Evolutionary conservation across 192 early-diverging fungal genomes (phyloP).

Genomic region (Coemansia sp.): DNA sequence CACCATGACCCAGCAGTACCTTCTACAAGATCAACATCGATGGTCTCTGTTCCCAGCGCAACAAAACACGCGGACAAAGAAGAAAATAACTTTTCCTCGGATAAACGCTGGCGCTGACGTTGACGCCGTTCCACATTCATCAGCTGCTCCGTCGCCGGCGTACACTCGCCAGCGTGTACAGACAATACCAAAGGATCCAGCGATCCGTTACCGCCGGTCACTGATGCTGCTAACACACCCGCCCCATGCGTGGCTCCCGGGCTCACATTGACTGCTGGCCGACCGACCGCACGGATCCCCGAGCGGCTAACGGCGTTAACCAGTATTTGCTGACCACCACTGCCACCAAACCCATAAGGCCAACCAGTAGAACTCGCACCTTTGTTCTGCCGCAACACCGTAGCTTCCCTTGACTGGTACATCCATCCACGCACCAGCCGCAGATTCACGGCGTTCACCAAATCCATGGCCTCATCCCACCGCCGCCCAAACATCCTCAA

Average conservation of each 20-base stretch:
- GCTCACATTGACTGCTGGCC: constrained; percentile 1
- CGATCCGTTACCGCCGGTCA: constrained; percentile 24
- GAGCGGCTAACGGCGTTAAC: neutral
- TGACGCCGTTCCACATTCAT: constrained; percentile 35
- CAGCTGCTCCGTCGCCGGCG: constrained; percentile 39
- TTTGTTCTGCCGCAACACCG: constrained; percentile 6
- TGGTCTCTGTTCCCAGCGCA: constrained; percentile 34
- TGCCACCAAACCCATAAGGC: constrained; percentile 1
- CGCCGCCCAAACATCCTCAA: constrained; percentile 45
- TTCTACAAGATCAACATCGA: constrained; percentile 28
- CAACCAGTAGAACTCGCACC: constrained; percentile 5
- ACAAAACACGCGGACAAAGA: constrained; percentile 14
- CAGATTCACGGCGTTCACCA: constrained; percentile 36
- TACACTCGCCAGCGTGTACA: constrained; percentile 49
- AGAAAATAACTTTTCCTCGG: no score
- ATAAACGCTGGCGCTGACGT: neutral
- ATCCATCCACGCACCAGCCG: constrained; percentile 48
- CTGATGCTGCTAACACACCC: neutral
- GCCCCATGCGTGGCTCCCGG: neutral
- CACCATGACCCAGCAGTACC: constrained; percentile 34
- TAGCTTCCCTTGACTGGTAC: constrained; percentile 31
- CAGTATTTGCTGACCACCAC: constrained; percentile 2
- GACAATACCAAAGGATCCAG: constrained; percentile 40
- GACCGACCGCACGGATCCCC: neutral
- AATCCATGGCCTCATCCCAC: constrained; percentile 32